These are phyloP conservation scores for Trichophyton schoenleinii DNA, from an alignment of 2,329 filamentous ascomycete genomes.

Conservation along the genomic window DNA sequence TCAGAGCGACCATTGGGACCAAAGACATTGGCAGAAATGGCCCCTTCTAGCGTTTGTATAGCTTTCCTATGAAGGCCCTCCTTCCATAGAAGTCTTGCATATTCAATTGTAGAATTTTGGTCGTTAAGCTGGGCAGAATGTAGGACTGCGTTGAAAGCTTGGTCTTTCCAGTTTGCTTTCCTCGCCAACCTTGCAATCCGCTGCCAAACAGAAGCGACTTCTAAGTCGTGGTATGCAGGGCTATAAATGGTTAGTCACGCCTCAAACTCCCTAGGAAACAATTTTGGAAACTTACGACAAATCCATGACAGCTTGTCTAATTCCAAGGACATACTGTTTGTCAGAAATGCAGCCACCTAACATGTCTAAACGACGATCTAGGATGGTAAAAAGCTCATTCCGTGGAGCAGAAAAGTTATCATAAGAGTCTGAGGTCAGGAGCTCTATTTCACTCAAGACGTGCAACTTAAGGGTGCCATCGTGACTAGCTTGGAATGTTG, in stretches of 20 bases:
- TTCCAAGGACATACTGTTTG: slow-evolving; percentile 82
- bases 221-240: slow-evolving; percentile 51
- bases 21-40: slow-evolving; percentile 72
- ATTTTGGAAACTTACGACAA: slow-evolving; percentile 35
- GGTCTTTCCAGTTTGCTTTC: slow-evolving; percentile 69
- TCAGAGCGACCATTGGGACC: slow-evolving; percentile 35
- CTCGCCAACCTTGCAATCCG: slow-evolving; percentile 72
- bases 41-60: slow-evolving; percentile 77
- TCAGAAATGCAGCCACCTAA: slow-evolving; percentile 81
- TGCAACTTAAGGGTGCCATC: slow-evolving; percentile 77
- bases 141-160: slow-evolving; percentile 86
- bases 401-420: slow-evolving; percentile 13
- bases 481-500: slow-evolving; percentile 72
- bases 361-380: slow-evolving; percentile 71
- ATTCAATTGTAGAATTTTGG: slow-evolving; percentile 81
- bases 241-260: slow-evolving; percentile 17
- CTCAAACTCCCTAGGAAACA: not conserved
- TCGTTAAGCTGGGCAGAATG: slow-evolving; percentile 77
- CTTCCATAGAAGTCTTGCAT: slow-evolving; percentile 83
- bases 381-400: slow-evolving; percentile 35
- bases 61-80: slow-evolving; percentile 89
- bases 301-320: slow-evolving; percentile 79
- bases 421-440: slow-evolving; percentile 43
- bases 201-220: slow-evolving; percentile 76
- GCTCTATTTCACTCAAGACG: slow-evolving; percentile 73